These are phyloP conservation scores for Friedmanniomyces simplex DNA, from an alignment of 495 filamentous ascomycete genomes.

Conservation along the genomic window DNA sequence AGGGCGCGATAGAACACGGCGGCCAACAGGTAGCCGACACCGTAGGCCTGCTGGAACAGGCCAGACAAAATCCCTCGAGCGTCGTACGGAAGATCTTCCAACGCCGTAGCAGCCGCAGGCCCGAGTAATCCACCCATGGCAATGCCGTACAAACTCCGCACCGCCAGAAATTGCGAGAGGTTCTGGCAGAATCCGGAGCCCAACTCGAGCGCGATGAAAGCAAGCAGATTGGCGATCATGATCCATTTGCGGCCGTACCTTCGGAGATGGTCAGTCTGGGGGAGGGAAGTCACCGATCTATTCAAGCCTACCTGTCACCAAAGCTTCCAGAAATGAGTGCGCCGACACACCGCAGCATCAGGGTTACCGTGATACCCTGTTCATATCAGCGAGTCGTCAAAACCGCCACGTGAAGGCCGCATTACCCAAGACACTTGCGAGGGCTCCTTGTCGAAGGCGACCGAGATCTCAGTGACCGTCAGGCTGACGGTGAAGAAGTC, in stretches of 20 bases:
- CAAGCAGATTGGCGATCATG: conserved; percentile 19
- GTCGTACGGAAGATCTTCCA: conserved; percentile 28
- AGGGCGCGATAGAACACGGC: conserved; percentile 28
- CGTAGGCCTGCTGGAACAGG: conserved; percentile 25
- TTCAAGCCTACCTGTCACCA: conserved; percentile 16
- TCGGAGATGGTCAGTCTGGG: background rate
- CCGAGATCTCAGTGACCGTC: conserved; percentile 31
- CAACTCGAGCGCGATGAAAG: conserved; percentile 25
- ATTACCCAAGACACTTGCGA: conserved; percentile 32
- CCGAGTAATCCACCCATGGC: conserved; percentile 27
- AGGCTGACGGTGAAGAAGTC: conserved; percentile 36
- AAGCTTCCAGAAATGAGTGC: conserved; percentile 24
- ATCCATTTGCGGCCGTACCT: conserved; percentile 68
- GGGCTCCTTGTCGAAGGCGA: conserved; percentile 29
- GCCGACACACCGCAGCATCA: conserved; percentile 29
- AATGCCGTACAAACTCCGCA: conserved; percentile 25
- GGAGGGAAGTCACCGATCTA: background rate
- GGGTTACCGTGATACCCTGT: conserved; percentile 22
- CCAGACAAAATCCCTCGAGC: conserved; percentile 27
- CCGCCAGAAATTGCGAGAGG: conserved; percentile 22
- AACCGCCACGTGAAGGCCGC: background rate
- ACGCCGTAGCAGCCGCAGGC: conserved; percentile 23
- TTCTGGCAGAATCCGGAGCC: conserved; percentile 22
- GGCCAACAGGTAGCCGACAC: conserved; percentile 26
- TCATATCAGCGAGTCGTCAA: background rate